Percentiles rank a stretch among this genome's conserved stretches.
Conservation (phyloP, 768 basidiomycete species). For the Boletus reticulatus region DNA sequence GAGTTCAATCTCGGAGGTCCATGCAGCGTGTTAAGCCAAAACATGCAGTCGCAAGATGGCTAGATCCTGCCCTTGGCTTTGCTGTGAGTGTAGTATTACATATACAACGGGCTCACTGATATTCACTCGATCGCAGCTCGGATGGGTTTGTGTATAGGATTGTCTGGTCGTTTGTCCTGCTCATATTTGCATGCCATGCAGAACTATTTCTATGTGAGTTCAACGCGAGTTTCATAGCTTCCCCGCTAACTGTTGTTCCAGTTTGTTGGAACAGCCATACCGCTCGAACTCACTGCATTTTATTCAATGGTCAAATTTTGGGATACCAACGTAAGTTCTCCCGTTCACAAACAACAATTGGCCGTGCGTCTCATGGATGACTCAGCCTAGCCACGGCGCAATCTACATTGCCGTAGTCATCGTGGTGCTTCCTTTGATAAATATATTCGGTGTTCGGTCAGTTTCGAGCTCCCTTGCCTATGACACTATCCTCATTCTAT, state of each 20-base stretch:
- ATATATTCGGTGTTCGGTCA: constrained; percentile 46
- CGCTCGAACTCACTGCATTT: constrained; percentile 52
- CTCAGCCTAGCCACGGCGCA: constrained; percentile 34
- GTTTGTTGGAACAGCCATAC: constrained; percentile 37
- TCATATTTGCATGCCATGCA: constrained; percentile 5
- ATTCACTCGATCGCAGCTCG: constrained; percentile 14
- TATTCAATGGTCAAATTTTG: constrained; percentile 51
- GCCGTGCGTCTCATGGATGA: constrained; percentile 8
- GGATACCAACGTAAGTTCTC: constrained; percentile 32
- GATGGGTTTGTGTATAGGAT: constrained; percentile 17
- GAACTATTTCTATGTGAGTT: constrained; percentile 35
- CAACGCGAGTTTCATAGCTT: neutral
- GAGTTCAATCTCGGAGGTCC: neutral
- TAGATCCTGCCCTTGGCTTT: constrained; percentile 32
- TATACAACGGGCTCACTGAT: neutral
- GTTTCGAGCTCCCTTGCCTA: constrained; percentile 34
- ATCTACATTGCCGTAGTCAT: constrained; percentile 40
- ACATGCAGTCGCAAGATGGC: constrained; percentile 28
- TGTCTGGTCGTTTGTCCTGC: neutral
- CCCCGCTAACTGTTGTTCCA: neutral
- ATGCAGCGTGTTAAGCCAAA: neutral
- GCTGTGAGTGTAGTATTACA: constrained; percentile 17
- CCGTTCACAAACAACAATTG: neutral
- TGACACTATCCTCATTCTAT: constrained; percentile 34
- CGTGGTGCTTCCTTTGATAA: constrained; percentile 39